Base-by-base conservation (phyloP, 805 yeast genomes). In the Saccharomycopsis sp. region DNA sequence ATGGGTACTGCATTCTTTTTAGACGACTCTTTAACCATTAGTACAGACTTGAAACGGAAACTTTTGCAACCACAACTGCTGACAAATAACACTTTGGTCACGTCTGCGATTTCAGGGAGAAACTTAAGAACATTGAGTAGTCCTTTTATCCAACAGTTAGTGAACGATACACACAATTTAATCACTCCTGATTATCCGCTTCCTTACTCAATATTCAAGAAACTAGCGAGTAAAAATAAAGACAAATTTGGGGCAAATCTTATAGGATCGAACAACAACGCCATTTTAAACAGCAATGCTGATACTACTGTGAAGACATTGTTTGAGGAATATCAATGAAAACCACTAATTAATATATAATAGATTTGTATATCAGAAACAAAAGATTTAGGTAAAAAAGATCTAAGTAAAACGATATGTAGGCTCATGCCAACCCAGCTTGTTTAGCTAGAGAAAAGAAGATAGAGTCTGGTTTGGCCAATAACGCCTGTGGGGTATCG, bases 371-470 rank as follows among this genome's bases (percentile, higher is more conserved):
- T n/a, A n/a, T n/a, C n/a, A n/a, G n/a, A n/a, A n/a, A n/a, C n/a
- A n/a, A n/a, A n/a, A n/a, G n/a, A n/a, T n/a, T n/a, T n/a, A n/a
- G n/a, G n/a, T n/a, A n/a, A n/a, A n/a, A n/a, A n/a, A n/a, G n/a
- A n/a, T n/a, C n/a, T n/a, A n/a, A n/a, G n/a, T n/a, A n/a, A n/a
- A n/a, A n/a, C n/a, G n/a, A n/a, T n/a, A n/a, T n/a, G n/a, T n/a
- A n/a, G n/a, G n/a, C n/a, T n/a, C n/a, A n/a, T n/a, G 60, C 57
- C 59, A 81, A 80, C 1, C 96, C 97, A 51, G 94, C 96, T 68
- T 88, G 88, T 62, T 85, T 79, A 64, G 96, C 89, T 60, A 94
- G 75, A 0, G 91, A 78, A 68, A 88, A 89, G 69, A 94, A 93
- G 64, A 87, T 71, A 2, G 94, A 84, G 8, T 82, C 80, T 64